Percentiles rank a stretch among this genome's conserved stretches.
Conservation (phyloP, 805 yeast genomes). For the Isabelozyma pseudorhagii region DNA sequence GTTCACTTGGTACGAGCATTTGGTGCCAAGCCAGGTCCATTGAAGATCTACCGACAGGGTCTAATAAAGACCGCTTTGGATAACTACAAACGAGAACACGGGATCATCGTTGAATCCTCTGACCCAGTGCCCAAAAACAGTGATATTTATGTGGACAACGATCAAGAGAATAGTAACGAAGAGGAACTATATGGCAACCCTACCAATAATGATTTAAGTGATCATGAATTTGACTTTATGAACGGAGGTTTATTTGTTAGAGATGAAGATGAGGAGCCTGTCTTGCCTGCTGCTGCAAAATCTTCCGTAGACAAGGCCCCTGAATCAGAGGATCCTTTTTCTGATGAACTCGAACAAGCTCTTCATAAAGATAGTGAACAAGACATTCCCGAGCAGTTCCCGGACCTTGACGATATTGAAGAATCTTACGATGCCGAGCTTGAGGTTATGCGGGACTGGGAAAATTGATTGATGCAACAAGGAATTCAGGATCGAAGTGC, state of each 20-base stretch:
- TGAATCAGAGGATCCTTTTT: constrained; percentile 17
- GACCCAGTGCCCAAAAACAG: not conserved
- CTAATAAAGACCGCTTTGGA: constrained; percentile 24
- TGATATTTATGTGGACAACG: not conserved
- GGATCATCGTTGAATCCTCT: constrained; percentile 32
- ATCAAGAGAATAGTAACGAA: not conserved
- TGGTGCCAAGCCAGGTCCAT: constrained; percentile 40
- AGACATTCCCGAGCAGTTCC: not conserved
- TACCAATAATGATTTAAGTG: constrained; percentile 10
- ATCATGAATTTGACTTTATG: constrained; percentile 33
- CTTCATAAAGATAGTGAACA: not conserved
- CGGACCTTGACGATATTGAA: not conserved
- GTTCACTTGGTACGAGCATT: constrained; percentile 49
- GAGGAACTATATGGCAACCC: not conserved
- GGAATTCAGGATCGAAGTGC: no score
- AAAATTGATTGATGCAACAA: not conserved
- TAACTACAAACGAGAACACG: constrained; percentile 24
- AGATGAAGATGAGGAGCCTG: constrained; percentile 7
- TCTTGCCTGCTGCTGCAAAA: not conserved
- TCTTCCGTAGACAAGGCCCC: not conserved
- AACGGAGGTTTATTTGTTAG: constrained; percentile 27
- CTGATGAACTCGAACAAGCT: constrained; percentile 14
- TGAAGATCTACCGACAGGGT: constrained; percentile 29
- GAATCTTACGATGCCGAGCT: constrained; percentile 8
- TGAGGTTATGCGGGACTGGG: constrained; percentile 2